Conservation (phyloP, 345 rosid species). For the Pistacia integerrima region DNA sequence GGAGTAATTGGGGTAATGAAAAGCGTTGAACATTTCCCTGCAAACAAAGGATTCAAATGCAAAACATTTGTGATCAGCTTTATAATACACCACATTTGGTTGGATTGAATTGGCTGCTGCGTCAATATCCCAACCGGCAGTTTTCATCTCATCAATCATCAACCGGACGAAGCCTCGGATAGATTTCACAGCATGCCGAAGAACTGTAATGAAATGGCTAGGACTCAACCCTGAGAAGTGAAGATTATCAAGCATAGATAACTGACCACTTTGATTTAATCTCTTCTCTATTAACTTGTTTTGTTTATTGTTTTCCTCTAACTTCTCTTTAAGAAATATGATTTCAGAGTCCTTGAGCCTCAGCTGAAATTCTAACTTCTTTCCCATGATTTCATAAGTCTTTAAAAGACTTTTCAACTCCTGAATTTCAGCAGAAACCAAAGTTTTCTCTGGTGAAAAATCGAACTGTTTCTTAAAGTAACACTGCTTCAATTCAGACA, state of each 20-base stretch:
- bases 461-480: conserved; percentile 74
- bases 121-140: conserved; percentile 68
- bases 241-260: conserved; percentile 53
- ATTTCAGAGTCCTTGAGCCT: conserved; percentile 80
- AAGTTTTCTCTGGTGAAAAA: conserved; percentile 52
- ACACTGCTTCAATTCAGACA: conserved; percentile 84
- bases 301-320: conserved; percentile 44
- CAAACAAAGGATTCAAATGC: conserved; percentile 78
- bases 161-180: conserved; percentile 65
- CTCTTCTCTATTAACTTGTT: conserved; percentile 64
- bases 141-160: conserved; percentile 67
- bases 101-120: conserved; percentile 66
- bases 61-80: conserved; percentile 68
- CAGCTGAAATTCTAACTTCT: conserved; percentile 71
- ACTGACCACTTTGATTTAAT: conserved; percentile 64
- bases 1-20: conserved; percentile 59
- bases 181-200: conserved; percentile 62
- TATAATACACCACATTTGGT: conserved; percentile 52
- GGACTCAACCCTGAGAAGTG: conserved; percentile 51
- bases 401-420: conserved; percentile 66
- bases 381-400: conserved; percentile 65
- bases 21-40: conserved; percentile 73
- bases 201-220: conserved; percentile 52
- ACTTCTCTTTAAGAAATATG: conserved; percentile 60
- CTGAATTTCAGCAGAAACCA: conserved; percentile 67